Evolutionary conservation across 2,329 filamentous ascomycete genomes (phyloP), one percentile per base, ranked within the genome.

Genomic region (Sordariomycetes sp.): DNA sequence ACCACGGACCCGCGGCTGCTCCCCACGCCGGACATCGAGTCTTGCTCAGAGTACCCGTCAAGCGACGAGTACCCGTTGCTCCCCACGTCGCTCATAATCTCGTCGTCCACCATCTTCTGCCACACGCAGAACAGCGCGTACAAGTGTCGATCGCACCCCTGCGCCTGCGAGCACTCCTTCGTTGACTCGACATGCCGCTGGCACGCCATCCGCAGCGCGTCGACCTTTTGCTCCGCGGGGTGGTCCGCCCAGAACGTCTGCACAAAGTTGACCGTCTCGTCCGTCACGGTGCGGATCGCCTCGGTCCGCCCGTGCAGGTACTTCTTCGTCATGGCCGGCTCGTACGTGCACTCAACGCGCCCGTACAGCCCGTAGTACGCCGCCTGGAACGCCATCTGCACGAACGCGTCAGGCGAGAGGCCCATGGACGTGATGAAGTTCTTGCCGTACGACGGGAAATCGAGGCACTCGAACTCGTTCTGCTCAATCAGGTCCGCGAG

Each of bases 301-400:
- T 99, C 94, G 0, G 94, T 99, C 52, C 94, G 87, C 12, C 94
- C 94, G 67, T 97, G 94, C 60, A 95, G 82, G 72, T 83, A 99
- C 59, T 87, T 76, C 70, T 99, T 99, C 55, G 94, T 99, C 94
- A 99, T 97, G 50, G 94, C 92, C 8, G 94, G 94, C 70, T 99
- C 94, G 68, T 99, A 99, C 0, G 91, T 94, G 67, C 90, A 95
- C 70, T 97, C 94, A 1, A 96, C 83, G 4, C 90, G 84, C 2
- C 94, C 94, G 64, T 97, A 99, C 8, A 99, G 79, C 1, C 94
- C 94, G 66, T 96, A 99, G 74, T 99, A 97, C 1, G 94, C 92
- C 4, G 92, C 92, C 70, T 99, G 94, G 74, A 96, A 96, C 0
- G 94, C 94, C 92, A 99, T 97, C 70, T 99, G 94, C 22, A 99